Evolutionary conservation across 2,329 filamentous ascomycete species (phyloP).

Genomic region (Rosellinia necatrix): DNA sequence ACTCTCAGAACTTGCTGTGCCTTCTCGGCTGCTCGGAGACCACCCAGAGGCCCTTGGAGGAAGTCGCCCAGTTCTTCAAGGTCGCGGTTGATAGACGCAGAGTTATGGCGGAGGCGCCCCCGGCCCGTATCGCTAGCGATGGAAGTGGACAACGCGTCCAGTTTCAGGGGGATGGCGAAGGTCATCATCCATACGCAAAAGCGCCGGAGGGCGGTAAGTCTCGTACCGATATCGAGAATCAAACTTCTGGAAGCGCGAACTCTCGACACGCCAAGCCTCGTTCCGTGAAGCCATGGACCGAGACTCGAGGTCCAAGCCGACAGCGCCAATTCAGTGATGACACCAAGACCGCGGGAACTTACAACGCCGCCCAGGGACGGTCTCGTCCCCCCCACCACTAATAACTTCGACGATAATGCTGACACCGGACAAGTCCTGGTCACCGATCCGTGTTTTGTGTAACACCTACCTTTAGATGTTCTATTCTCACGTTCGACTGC

Average conservation of each 20-base stretch:
- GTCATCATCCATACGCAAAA: not conserved
- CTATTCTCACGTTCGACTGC: not conserved
- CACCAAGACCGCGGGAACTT: constrained; percentile 24
- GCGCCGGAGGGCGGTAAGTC: not conserved
- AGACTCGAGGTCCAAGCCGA: not conserved
- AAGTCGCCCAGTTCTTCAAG: constrained; percentile 60
- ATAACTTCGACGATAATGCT: not conserved
- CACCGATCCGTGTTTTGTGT: not conserved
- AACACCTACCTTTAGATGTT: not conserved
- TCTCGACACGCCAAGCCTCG: too few relatives aligned
- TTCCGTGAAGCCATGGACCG: constrained; percentile 15
- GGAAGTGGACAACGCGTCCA: constrained; percentile 18
- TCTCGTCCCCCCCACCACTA: not conserved
- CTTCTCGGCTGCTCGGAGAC: constrained; percentile 51
- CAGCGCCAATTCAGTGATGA: constrained; percentile 29
- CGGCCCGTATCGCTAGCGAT: constrained; percentile 3
- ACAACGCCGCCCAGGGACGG: constrained; percentile 7
- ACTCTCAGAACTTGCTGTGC: constrained; percentile 56
- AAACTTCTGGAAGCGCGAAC: not conserved
- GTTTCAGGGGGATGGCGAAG: constrained; percentile 7
- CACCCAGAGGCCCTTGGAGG: constrained; percentile 52
- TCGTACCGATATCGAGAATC: not conserved
- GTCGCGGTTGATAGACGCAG: constrained; percentile 54
- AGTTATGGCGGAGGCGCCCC: constrained; percentile 20
- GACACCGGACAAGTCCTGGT: not conserved